Percentiles rank a stretch among this genome's conserved stretches.
Evolutionary conservation across 805 yeast species (phyloP).

Genomic region (Wickerhamomyces chaumierensis): DNA sequence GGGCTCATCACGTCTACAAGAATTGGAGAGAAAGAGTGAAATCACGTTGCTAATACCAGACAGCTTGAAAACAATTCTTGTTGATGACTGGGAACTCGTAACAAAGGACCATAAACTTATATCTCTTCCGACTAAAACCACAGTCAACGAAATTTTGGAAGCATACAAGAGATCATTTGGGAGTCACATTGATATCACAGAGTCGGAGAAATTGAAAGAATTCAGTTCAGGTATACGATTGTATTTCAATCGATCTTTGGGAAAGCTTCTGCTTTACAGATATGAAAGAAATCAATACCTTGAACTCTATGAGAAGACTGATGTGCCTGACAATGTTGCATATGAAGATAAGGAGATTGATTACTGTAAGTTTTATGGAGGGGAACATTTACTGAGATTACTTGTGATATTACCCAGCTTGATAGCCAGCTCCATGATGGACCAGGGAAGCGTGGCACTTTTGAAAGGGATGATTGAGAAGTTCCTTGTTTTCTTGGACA

Average conservation of each 20-base stretch:
- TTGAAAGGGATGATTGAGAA: slow-evolving; percentile 44
- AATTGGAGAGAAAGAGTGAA: slow-evolving; percentile 21
- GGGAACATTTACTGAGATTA: slow-evolving; percentile 71
- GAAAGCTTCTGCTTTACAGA: slow-evolving; percentile 58
- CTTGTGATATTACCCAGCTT: slow-evolving; percentile 74
- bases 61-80: slow-evolving; percentile 55
- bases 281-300: slow-evolving; percentile 69
- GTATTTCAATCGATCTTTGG: slow-evolving; percentile 67
- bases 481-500: slow-evolving; percentile 40
- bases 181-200: slow-evolving; percentile 19
- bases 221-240: slow-evolving; percentile 56
- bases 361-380: slow-evolving; percentile 52
- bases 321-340: background rate
- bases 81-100: slow-evolving; percentile 88
- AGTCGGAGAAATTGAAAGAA: slow-evolving; percentile 45
- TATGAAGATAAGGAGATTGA: slow-evolving; percentile 22
- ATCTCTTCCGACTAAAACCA: slow-evolving; percentile 46
- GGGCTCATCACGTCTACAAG: slow-evolving; percentile 1
- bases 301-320: slow-evolving; percentile 29
- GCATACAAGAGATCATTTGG: slow-evolving; percentile 31
- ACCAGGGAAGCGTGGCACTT: slow-evolving; percentile 50
- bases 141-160: slow-evolving; percentile 41
- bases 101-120: slow-evolving; percentile 72
- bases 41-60: slow-evolving; percentile 52
- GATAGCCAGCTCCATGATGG: slow-evolving; percentile 73